Percentiles rank a stretch among this genome's conserved stretches.
phyloP scores from a whole-genome alignment of 805 yeast species.

The Starmerella etchellsii region DNA sequence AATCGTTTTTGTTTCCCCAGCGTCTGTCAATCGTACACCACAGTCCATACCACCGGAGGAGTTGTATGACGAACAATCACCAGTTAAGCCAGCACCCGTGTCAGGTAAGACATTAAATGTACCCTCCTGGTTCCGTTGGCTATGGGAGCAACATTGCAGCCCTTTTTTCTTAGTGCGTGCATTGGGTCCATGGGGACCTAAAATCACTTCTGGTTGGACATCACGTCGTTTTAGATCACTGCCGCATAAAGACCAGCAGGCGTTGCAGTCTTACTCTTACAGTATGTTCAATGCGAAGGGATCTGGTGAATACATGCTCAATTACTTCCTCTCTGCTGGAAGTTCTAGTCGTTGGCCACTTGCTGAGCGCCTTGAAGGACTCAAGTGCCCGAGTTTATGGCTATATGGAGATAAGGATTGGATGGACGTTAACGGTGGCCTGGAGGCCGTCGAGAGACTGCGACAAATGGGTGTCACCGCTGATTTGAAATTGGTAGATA shows the following conservation, averaged over 20 bases:
- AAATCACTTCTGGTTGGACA: conserved; percentile 82
- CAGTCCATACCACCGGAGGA: conserved; percentile 23
- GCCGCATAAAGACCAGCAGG: conserved; percentile 32
- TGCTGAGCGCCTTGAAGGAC: conserved; percentile 34
- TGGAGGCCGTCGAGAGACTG: conserved; percentile 26
- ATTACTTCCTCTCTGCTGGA: conserved; percentile 77
- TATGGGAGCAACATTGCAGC: conserved; percentile 80
- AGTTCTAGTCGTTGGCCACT: conserved; percentile 77
- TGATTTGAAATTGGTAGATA: conserved; percentile 29
- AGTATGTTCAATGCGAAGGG: conserved; percentile 77
- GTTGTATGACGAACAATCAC: conserved; percentile 6
- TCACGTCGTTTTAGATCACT: conserved; percentile 61
- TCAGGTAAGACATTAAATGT: conserved; percentile 11
- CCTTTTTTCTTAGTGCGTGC: conserved; percentile 73
- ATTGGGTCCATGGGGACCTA: conserved; percentile 73
- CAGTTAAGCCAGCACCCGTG: background rate
- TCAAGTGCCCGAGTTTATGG: conserved; percentile 59
- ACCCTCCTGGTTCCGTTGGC: conserved; percentile 51
- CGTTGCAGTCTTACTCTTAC: conserved; percentile 69
- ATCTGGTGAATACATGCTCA: conserved; percentile 85
- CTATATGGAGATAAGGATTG: conserved; percentile 70
- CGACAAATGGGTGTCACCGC: conserved; percentile 20
- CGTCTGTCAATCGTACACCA: conserved; percentile 52
- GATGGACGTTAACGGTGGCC: conserved; percentile 41
- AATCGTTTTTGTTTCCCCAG: conserved; percentile 77